Evolutionary conservation across 768 basidiomycete species (phyloP).

Genomic region (Boletus insuetus): DNA sequence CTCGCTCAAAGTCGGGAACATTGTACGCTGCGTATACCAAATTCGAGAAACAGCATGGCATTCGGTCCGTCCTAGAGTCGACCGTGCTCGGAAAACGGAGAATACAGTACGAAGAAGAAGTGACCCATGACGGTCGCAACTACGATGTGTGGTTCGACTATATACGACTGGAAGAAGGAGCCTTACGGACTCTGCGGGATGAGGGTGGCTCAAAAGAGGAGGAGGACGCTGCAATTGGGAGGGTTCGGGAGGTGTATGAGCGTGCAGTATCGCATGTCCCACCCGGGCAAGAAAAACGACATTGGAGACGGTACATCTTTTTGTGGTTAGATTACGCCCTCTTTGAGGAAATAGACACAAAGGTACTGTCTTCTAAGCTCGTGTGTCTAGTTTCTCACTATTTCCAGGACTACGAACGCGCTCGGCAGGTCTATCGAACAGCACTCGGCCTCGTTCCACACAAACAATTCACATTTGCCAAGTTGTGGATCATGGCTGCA

Average conservation of each 20-base stretch:
- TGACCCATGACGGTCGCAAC: conserved; percentile 86
- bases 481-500: conserved; percentile 91
- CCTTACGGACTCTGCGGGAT: conserved; percentile 68
- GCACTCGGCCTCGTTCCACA: conserved; percentile 88
- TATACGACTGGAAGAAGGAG: conserved; percentile 87
- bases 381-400: background rate
- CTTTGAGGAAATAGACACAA: conserved; percentile 95
- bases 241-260: conserved; percentile 93
- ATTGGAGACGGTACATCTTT: conserved; percentile 89
- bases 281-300: conserved; percentile 88
- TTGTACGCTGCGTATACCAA: conserved; percentile 94
- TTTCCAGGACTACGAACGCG: conserved; percentile 73
- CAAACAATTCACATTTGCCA: conserved; percentile 96
- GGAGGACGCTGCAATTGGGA: conserved; percentile 53
- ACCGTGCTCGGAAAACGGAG: conserved; percentile 97
- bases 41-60: conserved; percentile 98
- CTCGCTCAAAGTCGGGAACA: conserved; percentile 84
- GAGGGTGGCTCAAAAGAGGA: conserved; percentile 75
- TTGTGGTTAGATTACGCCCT: conserved; percentile 94
- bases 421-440: conserved; percentile 91
- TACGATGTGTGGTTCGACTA: conserved; percentile 99
- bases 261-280: conserved; percentile 94
- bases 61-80: conserved; percentile 80
- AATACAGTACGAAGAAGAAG: conserved; percentile 97
- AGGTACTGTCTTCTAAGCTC: conserved; percentile 44